phyloP scores from a whole-genome alignment of 164 flowering plant genomes.

The Vitis vinifera region DNA sequence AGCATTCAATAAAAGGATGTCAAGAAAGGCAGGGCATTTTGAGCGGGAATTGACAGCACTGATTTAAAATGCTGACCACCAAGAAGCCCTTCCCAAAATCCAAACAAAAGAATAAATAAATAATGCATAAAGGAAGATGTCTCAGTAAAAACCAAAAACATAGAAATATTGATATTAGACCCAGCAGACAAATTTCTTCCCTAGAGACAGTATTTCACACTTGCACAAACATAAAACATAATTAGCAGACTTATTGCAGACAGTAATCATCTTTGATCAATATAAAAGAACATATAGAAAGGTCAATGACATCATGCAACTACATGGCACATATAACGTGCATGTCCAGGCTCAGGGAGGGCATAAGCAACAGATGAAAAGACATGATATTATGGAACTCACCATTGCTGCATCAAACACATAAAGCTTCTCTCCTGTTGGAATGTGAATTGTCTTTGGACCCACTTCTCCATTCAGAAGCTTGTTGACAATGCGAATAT shows the following conservation, averaged over 20 bases:
- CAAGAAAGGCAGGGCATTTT: neutral
- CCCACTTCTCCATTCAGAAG: slow-evolving; percentile 73
- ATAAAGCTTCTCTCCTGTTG: slow-evolving; percentile 64
- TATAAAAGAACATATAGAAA: neutral
- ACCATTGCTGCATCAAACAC: slow-evolving; percentile 76
- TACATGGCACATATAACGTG: no score
- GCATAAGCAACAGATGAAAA: neutral
- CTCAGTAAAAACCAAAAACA: no score
- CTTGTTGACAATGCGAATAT: slow-evolving; percentile 71
- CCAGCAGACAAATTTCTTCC: no score
- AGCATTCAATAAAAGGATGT: neutral
- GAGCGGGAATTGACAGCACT: neutral
- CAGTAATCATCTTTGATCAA: neutral
- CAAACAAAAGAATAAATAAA: neutral
- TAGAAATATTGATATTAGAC: no score
- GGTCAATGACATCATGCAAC: neutral
- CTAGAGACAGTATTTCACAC: no score
- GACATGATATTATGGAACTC: slow-evolving; percentile 4
- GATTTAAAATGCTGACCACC: neutral
- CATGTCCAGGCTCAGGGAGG: neutral
- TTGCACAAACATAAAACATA: no score
- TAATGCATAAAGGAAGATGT: no score
- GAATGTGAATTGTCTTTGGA: slow-evolving; percentile 68
- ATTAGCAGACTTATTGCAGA: no score
- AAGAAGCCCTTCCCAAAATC: no score